A percentile compares a stretch with the other conserved stretches of the same genome.
Conservation (phyloP, 2,329 filamentous ascomycete genomes). For the Claviceps lovelessii region DNA sequence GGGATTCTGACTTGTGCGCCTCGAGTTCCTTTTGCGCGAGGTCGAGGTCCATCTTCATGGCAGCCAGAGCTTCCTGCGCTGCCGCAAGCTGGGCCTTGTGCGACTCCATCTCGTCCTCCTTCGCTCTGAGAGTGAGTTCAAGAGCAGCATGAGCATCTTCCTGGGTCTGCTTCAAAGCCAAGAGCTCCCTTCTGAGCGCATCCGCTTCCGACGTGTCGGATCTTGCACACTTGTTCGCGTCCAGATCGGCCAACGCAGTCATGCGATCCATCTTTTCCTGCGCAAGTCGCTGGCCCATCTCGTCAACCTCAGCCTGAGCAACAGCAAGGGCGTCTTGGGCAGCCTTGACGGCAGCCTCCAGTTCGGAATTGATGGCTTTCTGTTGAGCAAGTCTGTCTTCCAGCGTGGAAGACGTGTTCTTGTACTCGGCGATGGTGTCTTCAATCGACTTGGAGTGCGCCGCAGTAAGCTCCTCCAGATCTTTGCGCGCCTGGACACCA, state of each 20-base stretch:
- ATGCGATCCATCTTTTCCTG: slow-evolving; percentile 47
- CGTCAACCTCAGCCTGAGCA: slow-evolving; percentile 32
- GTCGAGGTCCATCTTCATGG: slow-evolving; percentile 28
- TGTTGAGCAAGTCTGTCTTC: slow-evolving; percentile 24
- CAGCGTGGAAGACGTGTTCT: slow-evolving; percentile 17
- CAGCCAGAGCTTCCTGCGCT: slow-evolving; percentile 20
- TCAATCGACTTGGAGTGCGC: slow-evolving; percentile 25
- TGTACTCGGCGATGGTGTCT: slow-evolving; percentile 26
- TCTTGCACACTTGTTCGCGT: slow-evolving; percentile 41
- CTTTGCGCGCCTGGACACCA: slow-evolving; percentile 22
- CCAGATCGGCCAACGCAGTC: slow-evolving; percentile 44
- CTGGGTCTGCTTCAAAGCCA: slow-evolving; percentile 31
- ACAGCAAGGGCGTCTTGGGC: slow-evolving; percentile 30
- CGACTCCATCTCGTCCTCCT: slow-evolving; percentile 22
- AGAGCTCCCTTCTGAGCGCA: slow-evolving; percentile 35
- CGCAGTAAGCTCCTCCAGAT: slow-evolving; percentile 29
- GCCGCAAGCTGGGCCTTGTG: slow-evolving; percentile 19
- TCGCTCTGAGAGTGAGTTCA: slow-evolving; percentile 20
- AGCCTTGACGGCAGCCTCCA: slow-evolving; percentile 22
- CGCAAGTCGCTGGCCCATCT: slow-evolving; percentile 39
- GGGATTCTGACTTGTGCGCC: slow-evolving; percentile 34
- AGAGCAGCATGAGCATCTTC: slow-evolving; percentile 26
- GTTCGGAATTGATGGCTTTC: slow-evolving; percentile 20
- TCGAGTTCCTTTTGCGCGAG: slow-evolving; percentile 39
- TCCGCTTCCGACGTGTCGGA: slow-evolving; percentile 42